Evolutionary conservation across 768 basidiomycete genomes (phyloP), one percentile per base, ranked within the genome.

Genomic region (Trametes gibbosa): DNA sequence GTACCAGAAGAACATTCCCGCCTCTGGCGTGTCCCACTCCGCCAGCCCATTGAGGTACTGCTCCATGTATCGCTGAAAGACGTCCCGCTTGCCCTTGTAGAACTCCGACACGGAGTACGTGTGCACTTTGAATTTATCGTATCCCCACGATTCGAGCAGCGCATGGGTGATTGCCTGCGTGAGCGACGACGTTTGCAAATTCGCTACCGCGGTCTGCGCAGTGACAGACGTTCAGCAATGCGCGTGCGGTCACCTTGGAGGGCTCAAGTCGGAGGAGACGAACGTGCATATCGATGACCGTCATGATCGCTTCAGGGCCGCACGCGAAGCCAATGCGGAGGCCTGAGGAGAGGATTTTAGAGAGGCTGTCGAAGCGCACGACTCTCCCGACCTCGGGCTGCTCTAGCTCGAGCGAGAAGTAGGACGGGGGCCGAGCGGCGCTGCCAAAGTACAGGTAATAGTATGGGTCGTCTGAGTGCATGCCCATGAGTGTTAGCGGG

Each of bases 1-100:
- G n/a, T 52, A 86, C 90, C 92, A 95, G 71, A 92, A 86, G 79
- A 96, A 96, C 90, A 96, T 90, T 61, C 92, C 90, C 19, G 89
- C 84, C 62, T 87, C 84, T 2, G 90, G 92, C 0, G 79, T 72
- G 53, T 70, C 75, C 87, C 88, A 90, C 70, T 87, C 82, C 21
- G 86, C 93, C 37, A 95, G 76, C 1, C 86, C 92, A 48, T 77
- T 75, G 17, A 98, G 81, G 71, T 96, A 82, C 67, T 81, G 82
- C 68, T 82, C 78, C 78, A 95, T 84, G 52, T 88, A 86, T 2
- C 70, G 70, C 72, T 93, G 90, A 68, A 98, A 96, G 19, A 86
- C 77, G 65, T 93, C 86, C 54, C 92, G 79, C 73, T 88, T 90
- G 63, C 72, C 73, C 61, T 80, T 78, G 73, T 93, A 92, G 73